These are phyloP conservation scores for Flaveria ramosissima DNA, from an alignment of 129 eudicot genomes.

Conservation along the genomic window DNA sequence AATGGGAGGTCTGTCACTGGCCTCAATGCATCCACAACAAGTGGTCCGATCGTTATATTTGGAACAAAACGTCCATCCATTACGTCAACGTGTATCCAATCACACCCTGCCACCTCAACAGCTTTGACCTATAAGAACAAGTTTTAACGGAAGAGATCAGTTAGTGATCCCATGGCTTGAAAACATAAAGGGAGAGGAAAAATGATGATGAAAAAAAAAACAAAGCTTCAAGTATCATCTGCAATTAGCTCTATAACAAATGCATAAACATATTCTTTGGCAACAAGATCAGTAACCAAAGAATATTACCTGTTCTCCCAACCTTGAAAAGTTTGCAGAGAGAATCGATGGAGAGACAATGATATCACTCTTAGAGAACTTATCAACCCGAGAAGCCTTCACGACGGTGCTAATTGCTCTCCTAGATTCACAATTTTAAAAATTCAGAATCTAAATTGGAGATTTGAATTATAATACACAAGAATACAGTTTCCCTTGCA, in stretches of 20 bases:
- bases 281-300: not conserved
- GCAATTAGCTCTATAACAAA: not conserved
- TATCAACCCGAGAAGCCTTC: slow-evolving; percentile 97
- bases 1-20: slow-evolving; percentile 97
- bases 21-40: slow-evolving; percentile 83
- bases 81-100: slow-evolving; percentile 99
- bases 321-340: slow-evolving; percentile 89
- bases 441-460: slow-evolving; percentile 3
- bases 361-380: slow-evolving; percentile 90
- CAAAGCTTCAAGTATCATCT: not conserved
- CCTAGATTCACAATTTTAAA: slow-evolving; percentile 45
- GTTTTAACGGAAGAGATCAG: not conserved
- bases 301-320: slow-evolving; percentile 89
- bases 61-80: slow-evolving; percentile 99
- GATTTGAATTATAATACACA: not conserved
- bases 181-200: not conserved
- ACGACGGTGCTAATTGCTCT: slow-evolving; percentile 58
- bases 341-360: slow-evolving; percentile 97
- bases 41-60: slow-evolving; percentile 96
- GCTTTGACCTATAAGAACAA: slow-evolving; percentile 75
- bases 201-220: not conserved
- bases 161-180: not conserved
- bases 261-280: not conserved
- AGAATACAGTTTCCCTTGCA: not conserved
- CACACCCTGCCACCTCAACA: slow-evolving; percentile 92